Evolutionary conservation across 2,329 filamentous ascomycete species (phyloP), one percentile per base, ranked within the genome.

Genomic region (Colletotrichum melonis): DNA sequence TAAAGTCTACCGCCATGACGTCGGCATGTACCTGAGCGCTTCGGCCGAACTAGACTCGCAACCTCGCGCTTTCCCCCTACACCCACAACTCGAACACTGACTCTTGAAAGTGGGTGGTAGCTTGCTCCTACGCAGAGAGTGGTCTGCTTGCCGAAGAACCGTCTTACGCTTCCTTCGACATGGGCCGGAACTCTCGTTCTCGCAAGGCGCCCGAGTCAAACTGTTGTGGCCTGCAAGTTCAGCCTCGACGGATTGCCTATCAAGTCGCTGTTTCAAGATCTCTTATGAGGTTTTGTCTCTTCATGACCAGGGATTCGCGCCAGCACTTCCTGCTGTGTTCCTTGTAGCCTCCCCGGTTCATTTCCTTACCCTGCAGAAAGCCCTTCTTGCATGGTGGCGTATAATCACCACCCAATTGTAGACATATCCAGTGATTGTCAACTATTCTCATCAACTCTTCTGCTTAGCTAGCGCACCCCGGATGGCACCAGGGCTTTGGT

Each of bases 341-440:
- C 54, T 65, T 32, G 57, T 22, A 22, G n/a, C 42, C 28, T 54
- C 3, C n/a, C 52, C 28, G 22, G 11, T 7, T 11, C 35, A 62
- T 52, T 38, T 60, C 26, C 32, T 32, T 56, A 38, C 62, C 70
- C 63, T 70, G 60, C 55, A 26, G 26, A 66, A 26, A 62, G 70
- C 67, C 67, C 70, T 73, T 60, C 46, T 56, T 70, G 70, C 70
- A 73, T 65, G 28, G 67, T 70, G 70, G 60, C 70, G 46, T 66
- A 32, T 22, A 66, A 35, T 38, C 16, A 19, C 35, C 6, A 16
- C 28, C 66, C 60, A 62, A 62, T 46, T 32, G 55, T 38, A 19
- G 19, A 30, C 24, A 19, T 24, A 4, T 16, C 26, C 19, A 32
- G 49, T 49, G 24, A 56, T 52, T 49, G 30, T 19, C 24, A 60